A percentile compares a stretch with the other conserved stretches of the same genome.
These are phyloP conservation scores for Pulveroboletus frians DNA, from an alignment of 768 basidiomycete species.

Conservation along the genomic window DNA sequence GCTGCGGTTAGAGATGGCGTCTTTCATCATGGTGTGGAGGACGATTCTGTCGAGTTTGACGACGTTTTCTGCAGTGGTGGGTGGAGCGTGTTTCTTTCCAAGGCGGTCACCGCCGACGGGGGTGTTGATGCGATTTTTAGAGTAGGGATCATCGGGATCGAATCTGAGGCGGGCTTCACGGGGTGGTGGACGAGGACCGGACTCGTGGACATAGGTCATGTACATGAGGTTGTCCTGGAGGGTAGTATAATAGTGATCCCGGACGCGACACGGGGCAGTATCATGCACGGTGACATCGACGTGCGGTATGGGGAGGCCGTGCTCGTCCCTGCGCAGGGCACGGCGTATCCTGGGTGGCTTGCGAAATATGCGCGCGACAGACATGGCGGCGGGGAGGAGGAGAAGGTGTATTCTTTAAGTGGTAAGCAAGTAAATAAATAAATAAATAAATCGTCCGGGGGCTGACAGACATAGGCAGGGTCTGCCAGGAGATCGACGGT, in stretches of 20 bases:
- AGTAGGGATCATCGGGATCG: slow-evolving; percentile 79
- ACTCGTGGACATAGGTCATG: slow-evolving; percentile 83
- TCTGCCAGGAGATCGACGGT: neutral
- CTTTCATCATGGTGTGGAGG: slow-evolving; percentile 83
- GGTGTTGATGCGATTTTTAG: slow-evolving; percentile 69
- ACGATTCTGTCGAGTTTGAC: slow-evolving; percentile 77
- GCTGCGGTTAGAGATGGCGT: slow-evolving; percentile 63
- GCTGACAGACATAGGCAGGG: slow-evolving; percentile 1
- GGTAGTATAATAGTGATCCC: slow-evolving; percentile 79
- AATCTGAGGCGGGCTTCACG: slow-evolving; percentile 61
- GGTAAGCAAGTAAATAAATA: slow-evolving; percentile 2
- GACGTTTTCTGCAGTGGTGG: slow-evolving; percentile 63
- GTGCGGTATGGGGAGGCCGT: slow-evolving; percentile 70
- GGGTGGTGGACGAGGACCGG: slow-evolving; percentile 45
- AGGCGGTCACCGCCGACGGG: slow-evolving; percentile 67
- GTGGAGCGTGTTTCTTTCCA: slow-evolving; percentile 62
- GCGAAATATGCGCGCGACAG: slow-evolving; percentile 44
- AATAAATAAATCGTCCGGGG: neutral
- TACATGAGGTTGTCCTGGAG: slow-evolving; percentile 90
- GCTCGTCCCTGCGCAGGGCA: slow-evolving; percentile 43
- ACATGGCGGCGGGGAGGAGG: neutral
- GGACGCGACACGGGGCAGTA: slow-evolving; percentile 65
- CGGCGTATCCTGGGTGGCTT: slow-evolving; percentile 44
- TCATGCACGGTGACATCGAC: slow-evolving; percentile 62
- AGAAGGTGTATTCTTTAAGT: too few species aligned